Evolutionary conservation across 176 grass and related monocot genomes (phyloP).

Genomic region (Carex kokanica): DNA sequence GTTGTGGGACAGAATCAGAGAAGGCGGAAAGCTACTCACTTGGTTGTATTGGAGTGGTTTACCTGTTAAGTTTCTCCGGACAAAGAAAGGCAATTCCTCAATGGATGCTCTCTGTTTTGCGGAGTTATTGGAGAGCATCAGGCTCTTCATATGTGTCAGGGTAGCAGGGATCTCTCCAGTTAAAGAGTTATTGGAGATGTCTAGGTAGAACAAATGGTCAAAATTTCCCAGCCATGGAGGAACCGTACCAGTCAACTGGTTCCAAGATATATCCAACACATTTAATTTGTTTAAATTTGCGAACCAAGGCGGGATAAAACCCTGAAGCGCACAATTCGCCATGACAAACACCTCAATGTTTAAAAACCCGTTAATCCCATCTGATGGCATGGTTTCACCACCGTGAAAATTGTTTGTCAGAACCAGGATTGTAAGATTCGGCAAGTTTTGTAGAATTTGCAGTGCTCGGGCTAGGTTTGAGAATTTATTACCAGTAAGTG

Average conservation of each 20-base stretch:
- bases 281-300: constrained; percentile 38
- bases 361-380: constrained; percentile 64
- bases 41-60: constrained; percentile 87
- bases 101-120: constrained; percentile 26
- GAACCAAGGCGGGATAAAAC: constrained; percentile 59
- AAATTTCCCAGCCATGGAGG: constrained; percentile 55
- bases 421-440: constrained; percentile 58
- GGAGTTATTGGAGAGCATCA: constrained; percentile 30
- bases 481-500: constrained; percentile 70
- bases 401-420: constrained; percentile 80
- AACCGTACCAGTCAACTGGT: constrained; percentile 58
- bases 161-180: constrained; percentile 55
- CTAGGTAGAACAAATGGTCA: constrained; percentile 76
- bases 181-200: constrained; percentile 85
- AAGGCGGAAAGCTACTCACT: constrained; percentile 73
- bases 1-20: constrained; percentile 62
- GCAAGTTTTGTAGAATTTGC: constrained; percentile 66
- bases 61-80: constrained; percentile 62
- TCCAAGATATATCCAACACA: constrained; percentile 94
- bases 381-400: constrained; percentile 53
- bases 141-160: constrained; percentile 56
- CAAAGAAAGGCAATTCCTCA: constrained; percentile 53
- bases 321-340: constrained; percentile 69
- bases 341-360: constrained; percentile 73
- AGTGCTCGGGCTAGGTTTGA: constrained; percentile 55